A percentile compares a stretch with the other conserved stretches of the same genome.
These are phyloP conservation scores for Lyophyllum decastes DNA, from an alignment of 768 basidiomycete species.

Conservation along the genomic window DNA sequence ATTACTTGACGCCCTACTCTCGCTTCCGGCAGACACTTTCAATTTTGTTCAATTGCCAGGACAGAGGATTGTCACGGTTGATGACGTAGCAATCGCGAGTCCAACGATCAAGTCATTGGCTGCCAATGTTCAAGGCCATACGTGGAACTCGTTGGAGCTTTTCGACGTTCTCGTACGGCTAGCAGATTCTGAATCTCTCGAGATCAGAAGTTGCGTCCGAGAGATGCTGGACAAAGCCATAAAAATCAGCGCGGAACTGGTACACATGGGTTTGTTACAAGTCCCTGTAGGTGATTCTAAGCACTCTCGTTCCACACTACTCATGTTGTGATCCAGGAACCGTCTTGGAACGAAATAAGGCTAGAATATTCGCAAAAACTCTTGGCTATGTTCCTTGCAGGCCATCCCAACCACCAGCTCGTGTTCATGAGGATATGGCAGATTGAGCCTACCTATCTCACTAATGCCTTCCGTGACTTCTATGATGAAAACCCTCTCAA, in stretches of 20 bases:
- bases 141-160: conserved; percentile 93
- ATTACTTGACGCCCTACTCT: conserved; percentile 85
- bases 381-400: conserved; percentile 86
- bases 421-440: conserved; percentile 98
- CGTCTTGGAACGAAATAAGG: conserved; percentile 86
- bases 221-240: conserved; percentile 95
- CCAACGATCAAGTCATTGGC: conserved; percentile 93
- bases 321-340: conserved; percentile 48
- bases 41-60: conserved; percentile 90
- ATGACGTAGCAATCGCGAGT: conserved; percentile 82
- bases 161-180: conserved; percentile 85
- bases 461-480: conserved; percentile 87
- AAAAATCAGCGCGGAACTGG: conserved; percentile 91
- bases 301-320: neutral
- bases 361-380: conserved; percentile 85
- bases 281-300: conserved; percentile 66
- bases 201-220: conserved; percentile 75
- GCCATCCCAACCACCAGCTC: conserved; percentile 93
- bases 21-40: conserved; percentile 87
- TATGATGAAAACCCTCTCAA: conserved; percentile 92
- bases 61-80: conserved; percentile 80
- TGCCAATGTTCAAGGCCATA: conserved; percentile 85
- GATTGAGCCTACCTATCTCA: conserved; percentile 82
- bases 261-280: conserved; percentile 91
- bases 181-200: conserved; percentile 68